These are phyloP conservation scores for Bonia amplexicaulis DNA, from an alignment of 176 grass and related monocot species.

Conservation along the genomic window DNA sequence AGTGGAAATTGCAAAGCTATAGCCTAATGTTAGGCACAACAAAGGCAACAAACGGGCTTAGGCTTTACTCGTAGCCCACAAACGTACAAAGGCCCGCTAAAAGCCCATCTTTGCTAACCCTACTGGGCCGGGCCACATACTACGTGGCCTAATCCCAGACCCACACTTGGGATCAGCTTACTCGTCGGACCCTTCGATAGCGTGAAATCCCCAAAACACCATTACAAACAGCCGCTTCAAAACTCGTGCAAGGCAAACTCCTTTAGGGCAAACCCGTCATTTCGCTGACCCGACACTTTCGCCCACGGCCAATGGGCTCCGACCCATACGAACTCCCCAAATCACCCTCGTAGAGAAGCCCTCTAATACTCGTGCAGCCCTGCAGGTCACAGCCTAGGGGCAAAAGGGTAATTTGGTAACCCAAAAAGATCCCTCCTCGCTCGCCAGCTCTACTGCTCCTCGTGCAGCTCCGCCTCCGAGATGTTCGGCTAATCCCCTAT, in stretches of 20 bases:
- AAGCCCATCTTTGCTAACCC: neutral
- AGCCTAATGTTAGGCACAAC: neutral
- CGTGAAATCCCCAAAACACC: neutral
- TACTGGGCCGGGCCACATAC: neutral
- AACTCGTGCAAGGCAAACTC: neutral
- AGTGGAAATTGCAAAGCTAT: neutral
- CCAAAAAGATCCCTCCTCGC: neutral
- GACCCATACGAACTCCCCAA: neutral
- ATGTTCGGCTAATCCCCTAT: neutral
- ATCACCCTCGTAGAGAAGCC: neutral
- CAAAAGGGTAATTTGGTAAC: neutral
- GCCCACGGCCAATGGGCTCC: neutral
- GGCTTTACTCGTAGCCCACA: neutral
- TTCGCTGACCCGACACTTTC: too few relatives aligned
- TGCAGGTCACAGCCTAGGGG: neutral
- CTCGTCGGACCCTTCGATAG: neutral
- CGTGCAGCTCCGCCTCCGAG: neutral
- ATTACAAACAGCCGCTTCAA: neutral
- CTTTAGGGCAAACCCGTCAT: neutral
- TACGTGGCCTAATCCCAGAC: constrained; percentile 7
- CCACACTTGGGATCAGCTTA: constrained; percentile 13
- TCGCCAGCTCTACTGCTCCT: neutral
- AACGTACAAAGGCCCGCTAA: neutral
- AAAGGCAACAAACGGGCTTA: neutral
- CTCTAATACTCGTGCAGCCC: neutral